Base-by-base conservation (phyloP, 2,329 filamentous ascomycete genomes). In the Xylaria sp. region DNA sequence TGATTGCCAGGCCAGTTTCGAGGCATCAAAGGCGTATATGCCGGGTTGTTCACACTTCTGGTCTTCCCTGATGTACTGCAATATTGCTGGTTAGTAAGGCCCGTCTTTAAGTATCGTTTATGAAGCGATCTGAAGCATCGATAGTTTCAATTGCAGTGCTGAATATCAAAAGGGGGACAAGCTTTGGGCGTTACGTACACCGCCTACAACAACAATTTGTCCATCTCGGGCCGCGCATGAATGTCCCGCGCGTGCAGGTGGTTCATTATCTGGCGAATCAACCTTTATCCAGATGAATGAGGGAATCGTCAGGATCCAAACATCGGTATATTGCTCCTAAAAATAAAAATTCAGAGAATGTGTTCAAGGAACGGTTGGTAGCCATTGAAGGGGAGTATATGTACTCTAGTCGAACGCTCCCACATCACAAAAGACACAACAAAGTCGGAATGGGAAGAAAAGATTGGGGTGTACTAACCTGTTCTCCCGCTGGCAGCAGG, bases 221-320 rank as follows among this genome's bases (percentile, higher is more conserved):
- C 84, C 84, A 71, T 91, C 87, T 78, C 87, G 89, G 23, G 90
- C 81, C 61, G 88, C 84, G 74, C 89, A 92, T 0, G 84, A 85
- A 72, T 92, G 89, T 0, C 90, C 90, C 9, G 88, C 87, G 54
- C 90, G 81, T 4, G 84, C 84, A 7, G 83, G 82, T 0, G 89
- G 89, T 12, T 74, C 70, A 5, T 83, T 83, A 0, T 76, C 73
- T 51, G 63, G 50, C 6, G 80, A 80, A 63, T 89, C 80, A 23
- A 90, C 88, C 70, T 87, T 75, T 61, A 92, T 87, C 90, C 89
- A 92, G 7, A 87, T 89, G 72, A 92, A 92, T 0, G 86, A 84
- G 0, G 90, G 90, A 31, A 92, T 82, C 3, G 88, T 89, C 28
- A 92, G 78, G 64, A 92, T 91, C 86, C 89, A 92, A 79, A 91